A percentile compares a stretch with the other conserved stretches of the same genome.
Evolutionary conservation across 495 filamentous ascomycete species (phyloP).

Genomic region (Aspergillus heteromorphus): DNA sequence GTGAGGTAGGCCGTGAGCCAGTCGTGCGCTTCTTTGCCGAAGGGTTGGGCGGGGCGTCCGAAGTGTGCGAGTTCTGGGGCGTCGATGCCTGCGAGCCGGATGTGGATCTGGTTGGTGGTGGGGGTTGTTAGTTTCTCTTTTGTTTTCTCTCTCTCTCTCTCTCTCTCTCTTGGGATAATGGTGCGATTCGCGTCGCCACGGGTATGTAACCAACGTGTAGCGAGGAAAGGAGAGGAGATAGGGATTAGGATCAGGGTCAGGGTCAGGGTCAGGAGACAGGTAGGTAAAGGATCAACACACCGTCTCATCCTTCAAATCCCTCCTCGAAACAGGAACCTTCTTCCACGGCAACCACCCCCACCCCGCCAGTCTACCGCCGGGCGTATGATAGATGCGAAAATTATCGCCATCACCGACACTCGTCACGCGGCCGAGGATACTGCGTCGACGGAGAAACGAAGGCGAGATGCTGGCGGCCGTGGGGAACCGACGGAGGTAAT

Average conservation of each 20-base stretch:
- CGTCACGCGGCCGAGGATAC: slow-evolving; percentile 77
- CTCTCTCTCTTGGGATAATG: no score
- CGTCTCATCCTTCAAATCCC: slow-evolving; percentile 68
- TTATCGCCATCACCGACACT: slow-evolving; percentile 95
- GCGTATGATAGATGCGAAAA: slow-evolving; percentile 89
- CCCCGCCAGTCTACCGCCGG: slow-evolving; percentile 76
- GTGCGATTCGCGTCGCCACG: no score
- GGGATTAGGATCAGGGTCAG: neutral
- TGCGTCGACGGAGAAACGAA: slow-evolving; percentile 59
- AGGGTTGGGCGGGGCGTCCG: slow-evolving; percentile 80
- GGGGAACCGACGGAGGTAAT: slow-evolving; percentile 77
- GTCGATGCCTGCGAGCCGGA: slow-evolving; percentile 87
- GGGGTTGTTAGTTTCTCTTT: no score
- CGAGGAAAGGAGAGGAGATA: neutral
- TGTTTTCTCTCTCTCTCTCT: no score
- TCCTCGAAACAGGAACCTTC: slow-evolving; percentile 60
- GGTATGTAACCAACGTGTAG: no score
- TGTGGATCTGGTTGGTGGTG: slow-evolving; percentile 70
- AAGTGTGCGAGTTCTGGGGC: slow-evolving; percentile 93
- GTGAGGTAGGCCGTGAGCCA: slow-evolving; percentile 75
- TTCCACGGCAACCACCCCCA: slow-evolving; percentile 87
- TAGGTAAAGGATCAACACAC: slow-evolving; percentile 38
- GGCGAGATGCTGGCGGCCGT: slow-evolving; percentile 65
- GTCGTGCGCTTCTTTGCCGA: slow-evolving; percentile 66
- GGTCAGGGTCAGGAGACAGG: neutral